Base-by-base conservation (phyloP, 208 protist species). In the Acanthamoeba lenticulata region DNA sequence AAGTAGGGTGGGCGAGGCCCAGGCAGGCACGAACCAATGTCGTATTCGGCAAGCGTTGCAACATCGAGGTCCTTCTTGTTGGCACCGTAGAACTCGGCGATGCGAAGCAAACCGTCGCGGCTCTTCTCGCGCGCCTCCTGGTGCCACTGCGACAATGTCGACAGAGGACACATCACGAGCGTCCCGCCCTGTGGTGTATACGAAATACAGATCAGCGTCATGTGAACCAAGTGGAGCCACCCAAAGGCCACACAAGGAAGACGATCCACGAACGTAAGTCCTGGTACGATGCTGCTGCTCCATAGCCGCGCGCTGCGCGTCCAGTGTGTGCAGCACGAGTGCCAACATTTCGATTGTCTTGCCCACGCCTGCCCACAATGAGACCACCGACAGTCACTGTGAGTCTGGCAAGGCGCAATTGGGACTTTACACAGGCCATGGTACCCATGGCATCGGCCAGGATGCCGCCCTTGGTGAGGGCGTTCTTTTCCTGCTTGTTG, bases 281-380 rank as follows among this genome's bases (percentile, higher is more conserved):
- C 19, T 60, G 52, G 19, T 60, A 15, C 19, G n/a, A n/a, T 42
- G 42, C n/a, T 7, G 27, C 32, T 72, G 62, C 42, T 89, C 81
- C 36, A 36, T 27, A 36, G 11, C 5, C 38, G 19, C 36, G 15
- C n/a, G 9, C 38, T 83, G 38, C 24, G 5, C 24, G 5, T 5
- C 38, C 6, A 52, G 7, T 5, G 34, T 83, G 38, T 42, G 38
- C 36, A 83, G 72, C n/a, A 83, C n/a, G 38, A 83, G 72, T 29
- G 72, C 11, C 13, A 83, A 29, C 72, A 83, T 83, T 83, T 83
- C 38, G n/a, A 83, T 49, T 4, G 97, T 97, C 94, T 97, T 97
- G 24, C 95, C 95, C 3, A 96, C 60, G 6, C 60, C 60, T 69
- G 60, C 4, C 6, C 6, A 36, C 60, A n/a, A 69, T 15, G n/a